Base-by-base conservation (phyloP, 2,329 filamentous ascomycete species). In the Fusarium sp. region DNA sequence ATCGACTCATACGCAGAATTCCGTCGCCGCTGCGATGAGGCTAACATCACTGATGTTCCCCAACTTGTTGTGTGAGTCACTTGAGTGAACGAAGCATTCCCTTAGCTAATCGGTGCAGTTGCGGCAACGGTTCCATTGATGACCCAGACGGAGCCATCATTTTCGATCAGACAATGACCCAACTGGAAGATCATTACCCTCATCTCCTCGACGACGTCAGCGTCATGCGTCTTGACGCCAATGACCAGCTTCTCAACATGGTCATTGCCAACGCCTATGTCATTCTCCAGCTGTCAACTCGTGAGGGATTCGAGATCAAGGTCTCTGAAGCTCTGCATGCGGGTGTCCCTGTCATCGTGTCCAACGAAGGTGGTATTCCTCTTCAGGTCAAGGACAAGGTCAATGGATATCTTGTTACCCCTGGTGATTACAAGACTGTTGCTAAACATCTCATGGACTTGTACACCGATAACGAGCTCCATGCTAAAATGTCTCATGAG, bases 261-360 rank as follows among this genome's bases (percentile, higher is more conserved):
- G 82, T 96, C 44, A 86, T 96, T 66, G 89, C 90, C 40, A 90
- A 91, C 52, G 90, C 92, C 1, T 88, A 90, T 60, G 88, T 94
- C 10, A 91, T 91, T 1, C 85, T 96, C 10, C 93, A 96, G 79
- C 87, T 96, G 8, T 94, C 92, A 4, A 94, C 91, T 0, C 88
- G 92, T 37, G 93, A 96, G 77, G 92, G 93, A 1, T 96, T 96
- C 73, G 93, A 96, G 79, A 91, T 96, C 73, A 96, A 96, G 80
- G 92, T 96, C 7, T 94, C 91, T 0, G 93, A 96, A 79, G 92
- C 92, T 2, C 84, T 95, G 24, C 92, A 94, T 76, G 93, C 94
- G 46, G 92, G 92, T 16, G 88, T 91, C 4, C 93, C 93, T 2
- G 87, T 94, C 74, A 93, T 96, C 67, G 92, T 91, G 5, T 93